Evolutionary conservation across 805 yeast species (phyloP).

Genomic region (Lipomyces kockii): DNA sequence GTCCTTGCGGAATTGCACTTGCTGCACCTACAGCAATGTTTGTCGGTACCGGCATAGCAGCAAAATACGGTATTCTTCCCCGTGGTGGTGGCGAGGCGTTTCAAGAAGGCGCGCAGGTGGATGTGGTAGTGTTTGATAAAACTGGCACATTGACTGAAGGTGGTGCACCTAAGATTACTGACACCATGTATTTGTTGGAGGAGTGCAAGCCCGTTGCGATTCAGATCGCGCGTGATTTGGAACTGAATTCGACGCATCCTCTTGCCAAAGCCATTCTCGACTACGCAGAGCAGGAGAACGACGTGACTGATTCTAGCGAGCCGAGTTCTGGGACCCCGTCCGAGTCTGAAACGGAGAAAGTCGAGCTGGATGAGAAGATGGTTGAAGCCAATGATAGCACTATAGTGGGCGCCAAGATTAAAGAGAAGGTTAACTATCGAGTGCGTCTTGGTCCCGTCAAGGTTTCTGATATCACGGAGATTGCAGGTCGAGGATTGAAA

Average conservation of each 20-base stretch:
- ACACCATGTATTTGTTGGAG: slow-evolving; percentile 45
- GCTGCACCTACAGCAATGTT: slow-evolving; percentile 86
- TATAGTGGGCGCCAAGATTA: background rate
- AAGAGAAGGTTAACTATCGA: background rate
- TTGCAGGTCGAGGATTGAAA: slow-evolving; percentile 64
- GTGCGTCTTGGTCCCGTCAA: slow-evolving; percentile 39
- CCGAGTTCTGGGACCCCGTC: background rate
- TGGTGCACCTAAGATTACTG: slow-evolving; percentile 63
- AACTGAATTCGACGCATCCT: slow-evolving; percentile 70
- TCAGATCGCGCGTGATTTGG: slow-evolving; percentile 63
- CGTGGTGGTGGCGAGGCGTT: slow-evolving; percentile 84
- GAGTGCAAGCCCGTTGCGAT: slow-evolving; percentile 43
- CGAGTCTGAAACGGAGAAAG: slow-evolving; percentile 1
- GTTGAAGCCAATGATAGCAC: slow-evolving; percentile 5
- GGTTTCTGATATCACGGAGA: slow-evolving; percentile 55
- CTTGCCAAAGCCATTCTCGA: slow-evolving; percentile 61
- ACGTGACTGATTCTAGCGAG: background rate
- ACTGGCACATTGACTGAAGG: slow-evolving; percentile 76
- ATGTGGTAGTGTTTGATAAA: slow-evolving; percentile 74
- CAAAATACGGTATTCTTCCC: slow-evolving; percentile 73
- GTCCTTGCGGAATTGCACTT: slow-evolving; percentile 84
- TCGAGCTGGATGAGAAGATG: background rate
- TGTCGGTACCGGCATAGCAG: slow-evolving; percentile 80
- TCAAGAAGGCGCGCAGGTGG: slow-evolving; percentile 70
- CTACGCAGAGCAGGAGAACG: slow-evolving; percentile 44